Percentiles rank a stretch among this genome's conserved stretches.
phyloP scores from a whole-genome alignment of 306 rosid species.

The Datisca glomerata region DNA sequence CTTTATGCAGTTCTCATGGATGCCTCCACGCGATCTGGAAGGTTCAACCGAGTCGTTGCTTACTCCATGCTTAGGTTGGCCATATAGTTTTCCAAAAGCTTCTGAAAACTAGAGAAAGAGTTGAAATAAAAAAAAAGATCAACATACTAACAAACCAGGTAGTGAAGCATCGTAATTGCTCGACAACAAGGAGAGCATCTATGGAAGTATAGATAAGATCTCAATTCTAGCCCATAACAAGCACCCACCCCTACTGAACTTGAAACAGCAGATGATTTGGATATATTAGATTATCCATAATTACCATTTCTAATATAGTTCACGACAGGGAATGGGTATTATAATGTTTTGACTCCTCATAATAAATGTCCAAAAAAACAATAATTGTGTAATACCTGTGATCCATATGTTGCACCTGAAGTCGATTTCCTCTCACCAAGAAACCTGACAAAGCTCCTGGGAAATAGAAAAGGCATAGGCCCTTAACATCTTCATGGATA shows the following conservation, averaged over 20 bases:
- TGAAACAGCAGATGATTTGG: background rate
- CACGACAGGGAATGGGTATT: background rate
- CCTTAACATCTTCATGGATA: background rate
- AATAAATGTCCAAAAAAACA: background rate
- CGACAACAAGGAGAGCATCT: no score
- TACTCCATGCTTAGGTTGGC: constrained; percentile 56
- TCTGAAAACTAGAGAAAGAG: constrained; percentile 55
- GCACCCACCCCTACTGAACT: background rate
- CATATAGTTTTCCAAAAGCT: constrained; percentile 85
- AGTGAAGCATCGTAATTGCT: no score
- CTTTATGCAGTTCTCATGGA: constrained; percentile 90
- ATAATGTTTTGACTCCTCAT: background rate
- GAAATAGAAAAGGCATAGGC: background rate
- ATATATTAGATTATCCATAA: background rate
- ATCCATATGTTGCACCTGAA: constrained; percentile 57
- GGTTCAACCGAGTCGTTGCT: constrained; percentile 53
- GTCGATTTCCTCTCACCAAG: constrained; percentile 68
- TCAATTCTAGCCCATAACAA: no score
- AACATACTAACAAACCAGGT: no score
- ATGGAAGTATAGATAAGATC: no score
- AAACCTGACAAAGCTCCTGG: constrained; percentile 74
- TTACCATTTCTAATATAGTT: background rate
- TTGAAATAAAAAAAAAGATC: constrained; percentile 5
- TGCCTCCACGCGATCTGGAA: constrained; percentile 52
- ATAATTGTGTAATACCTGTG: constrained; percentile 38